Base-by-base conservation (phyloP, 2,329 filamentous ascomycete genomes). In the Fonsecaea monophora region DNA sequence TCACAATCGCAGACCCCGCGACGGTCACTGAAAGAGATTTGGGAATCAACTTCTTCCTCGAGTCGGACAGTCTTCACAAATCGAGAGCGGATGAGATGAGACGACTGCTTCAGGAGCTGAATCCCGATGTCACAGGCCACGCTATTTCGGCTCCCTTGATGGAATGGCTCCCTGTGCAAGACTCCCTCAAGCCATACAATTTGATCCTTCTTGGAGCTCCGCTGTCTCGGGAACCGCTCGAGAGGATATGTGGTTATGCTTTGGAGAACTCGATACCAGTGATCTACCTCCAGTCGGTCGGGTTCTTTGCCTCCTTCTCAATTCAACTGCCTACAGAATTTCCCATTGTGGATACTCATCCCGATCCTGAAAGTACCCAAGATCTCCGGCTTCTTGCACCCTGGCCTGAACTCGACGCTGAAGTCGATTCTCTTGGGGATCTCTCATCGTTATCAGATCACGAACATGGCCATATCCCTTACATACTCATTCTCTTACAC, bases 1-100 rank as follows among this genome's bases (percentile, higher is more conserved):
- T 97, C 77, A 96, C 92, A 0, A 96, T 99, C 68, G 90, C 91
- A 60, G 95, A 99, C 74, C 88, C 90, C 6, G 86, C 88, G 1
- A 78, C 85, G 2, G 94, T 99, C n/a, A 83, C 82, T 0, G 90
- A 96, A 72, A 84, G 88, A 50, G 95, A 99, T 74, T 82, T 99
- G 48, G 95, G 96, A 4, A 90, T 97, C 69, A 99, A 99, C 80
- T 99, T 99, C 84, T 99, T 99, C 75, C 83, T 99, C 0, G 92
- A 97, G 68, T 88, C 95, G 73, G 82, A 84, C 57, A 90, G 88
- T 70, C 77, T 96, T 42, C 94, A 93, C 61, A 89, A 89, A 74
- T 88, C 88, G 32, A 88, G 95, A 72, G 92, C 94, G 1, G 86
- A 92, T 76, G 89, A 91, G 75, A 91, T 90, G 62, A 89, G 90